Conservation (phyloP, 345 rosid species). For the Hevea brasiliensis region DNA sequence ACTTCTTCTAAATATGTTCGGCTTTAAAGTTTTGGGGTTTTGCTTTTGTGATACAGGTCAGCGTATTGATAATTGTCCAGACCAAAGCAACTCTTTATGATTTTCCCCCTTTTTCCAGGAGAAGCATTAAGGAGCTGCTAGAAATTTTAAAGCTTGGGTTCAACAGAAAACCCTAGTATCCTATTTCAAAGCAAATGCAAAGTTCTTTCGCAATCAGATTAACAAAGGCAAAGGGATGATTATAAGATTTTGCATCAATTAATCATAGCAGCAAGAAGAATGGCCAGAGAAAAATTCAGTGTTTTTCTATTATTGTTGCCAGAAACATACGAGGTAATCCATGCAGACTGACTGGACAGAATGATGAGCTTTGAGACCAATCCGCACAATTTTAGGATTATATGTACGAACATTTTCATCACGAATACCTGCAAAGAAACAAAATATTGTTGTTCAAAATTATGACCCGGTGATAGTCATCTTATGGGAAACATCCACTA, state of each 20-base stretch:
- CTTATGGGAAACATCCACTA: neutral
- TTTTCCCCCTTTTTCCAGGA: neutral
- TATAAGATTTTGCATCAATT: neutral
- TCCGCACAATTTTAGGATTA: conserved; percentile 86
- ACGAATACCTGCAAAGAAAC: conserved; percentile 56
- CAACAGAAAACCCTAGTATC: neutral
- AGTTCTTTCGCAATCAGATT: neutral
- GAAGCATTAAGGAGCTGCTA: neutral
- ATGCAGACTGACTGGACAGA: conserved; percentile 74
- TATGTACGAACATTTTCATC: conserved; percentile 71
- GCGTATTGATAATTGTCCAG: neutral
- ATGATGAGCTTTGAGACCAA: conserved; percentile 95
- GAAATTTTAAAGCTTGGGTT: neutral
- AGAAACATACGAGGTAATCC: conserved; percentile 80
- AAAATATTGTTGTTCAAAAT: conserved; percentile 6
- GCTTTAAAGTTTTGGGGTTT: neutral
- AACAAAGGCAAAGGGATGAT: neutral
- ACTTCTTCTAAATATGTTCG: neutral
- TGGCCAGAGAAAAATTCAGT: neutral
- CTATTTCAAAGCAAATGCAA: conserved; percentile 8
- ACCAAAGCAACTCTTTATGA: neutral
- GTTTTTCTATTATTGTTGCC: neutral
- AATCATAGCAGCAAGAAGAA: neutral
- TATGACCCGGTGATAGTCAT: neutral
- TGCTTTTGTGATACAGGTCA: neutral